Percentiles rank a stretch among this genome's conserved stretches.
These are phyloP conservation scores for Phytopythium ostracodes DNA, from an alignment of 352 stramenopile species.

Conservation along the genomic window DNA sequence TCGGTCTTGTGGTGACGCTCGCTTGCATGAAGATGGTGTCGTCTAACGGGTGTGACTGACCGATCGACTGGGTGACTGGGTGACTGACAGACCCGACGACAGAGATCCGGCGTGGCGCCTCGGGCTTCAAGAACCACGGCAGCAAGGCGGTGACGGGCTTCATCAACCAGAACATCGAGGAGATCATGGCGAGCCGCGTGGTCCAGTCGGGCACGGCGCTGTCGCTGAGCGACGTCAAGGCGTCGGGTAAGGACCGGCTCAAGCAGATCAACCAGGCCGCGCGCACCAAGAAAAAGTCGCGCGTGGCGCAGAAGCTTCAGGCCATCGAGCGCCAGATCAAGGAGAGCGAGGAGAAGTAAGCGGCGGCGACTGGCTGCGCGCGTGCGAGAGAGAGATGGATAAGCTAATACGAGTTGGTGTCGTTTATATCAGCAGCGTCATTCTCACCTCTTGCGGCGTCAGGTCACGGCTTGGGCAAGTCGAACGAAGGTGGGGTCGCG, in stretches of 20 bases:
- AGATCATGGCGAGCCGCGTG: conserved; percentile 84
- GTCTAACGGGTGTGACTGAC: too few species aligned
- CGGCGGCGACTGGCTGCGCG: neutral
- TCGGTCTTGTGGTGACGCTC: neutral
- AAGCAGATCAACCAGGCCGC: conserved; percentile 82
- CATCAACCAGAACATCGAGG: conserved; percentile 88
- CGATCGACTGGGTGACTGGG: neutral
- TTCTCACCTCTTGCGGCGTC: neutral
- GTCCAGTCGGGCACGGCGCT: conserved; percentile 64
- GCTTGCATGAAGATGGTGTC: neutral
- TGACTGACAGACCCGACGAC: conserved; percentile 58
- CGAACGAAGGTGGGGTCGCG: neutral
- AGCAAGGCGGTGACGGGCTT: conserved; percentile 73
- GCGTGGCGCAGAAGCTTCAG: conserved; percentile 77
- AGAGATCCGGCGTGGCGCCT: conserved; percentile 69
- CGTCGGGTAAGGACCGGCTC: conserved; percentile 72
- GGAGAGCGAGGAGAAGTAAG: conserved; percentile 53
- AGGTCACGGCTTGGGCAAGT: neutral
- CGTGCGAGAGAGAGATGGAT: neutral
- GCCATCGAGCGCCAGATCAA: conserved; percentile 77
- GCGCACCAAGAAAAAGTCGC: conserved; percentile 84
- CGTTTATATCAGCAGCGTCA: neutral
- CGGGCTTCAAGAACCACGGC: conserved; percentile 72
- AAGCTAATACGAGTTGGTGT: neutral
- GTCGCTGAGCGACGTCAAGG: conserved; percentile 58